These are phyloP conservation scores for Cryptosporidium xiaoi DNA, from an alignment of 169 alveolate species.

Conservation along the genomic window DNA sequence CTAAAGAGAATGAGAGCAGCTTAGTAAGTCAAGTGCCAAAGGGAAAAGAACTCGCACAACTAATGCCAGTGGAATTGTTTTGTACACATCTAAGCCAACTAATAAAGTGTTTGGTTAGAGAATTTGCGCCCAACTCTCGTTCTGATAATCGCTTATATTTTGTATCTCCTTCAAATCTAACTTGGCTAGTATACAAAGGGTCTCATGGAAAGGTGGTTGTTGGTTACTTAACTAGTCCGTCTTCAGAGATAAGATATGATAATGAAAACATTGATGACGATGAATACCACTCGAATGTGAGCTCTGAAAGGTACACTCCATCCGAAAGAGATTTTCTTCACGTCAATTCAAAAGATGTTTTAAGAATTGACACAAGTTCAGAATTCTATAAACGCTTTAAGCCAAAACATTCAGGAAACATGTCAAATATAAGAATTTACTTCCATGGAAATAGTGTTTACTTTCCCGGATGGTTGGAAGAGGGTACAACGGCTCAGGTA, in stretches of 20 bases:
- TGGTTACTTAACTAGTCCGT: constrained; percentile 67
- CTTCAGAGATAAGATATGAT: not conserved
- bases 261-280: constrained; percentile 1
- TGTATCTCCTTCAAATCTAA: not conserved
- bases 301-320: not conserved
- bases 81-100: constrained; percentile 48
- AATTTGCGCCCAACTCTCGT: not conserved
- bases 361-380: constrained; percentile 17
- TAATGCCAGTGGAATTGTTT: constrained; percentile 44
- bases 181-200: constrained; percentile 59
- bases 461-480: constrained; percentile 45
- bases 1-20: constrained; percentile 12
- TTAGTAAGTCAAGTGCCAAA: not conserved
- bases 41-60: constrained; percentile 7
- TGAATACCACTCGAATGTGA: not conserved
- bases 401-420: constrained; percentile 2
- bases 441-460: constrained; percentile 58
- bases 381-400: constrained; percentile 35
- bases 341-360: not conserved
- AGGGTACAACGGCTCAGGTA: constrained; percentile 34
- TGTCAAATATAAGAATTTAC: constrained; percentile 19
- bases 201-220: constrained; percentile 68
- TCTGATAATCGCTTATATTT: not conserved
- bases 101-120: constrained; percentile 31
- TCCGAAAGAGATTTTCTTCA: not conserved